These are phyloP conservation scores for Coemansia sp. DNA, from an alignment of 192 early-diverging fungal genomes.

Conservation along the genomic window DNA sequence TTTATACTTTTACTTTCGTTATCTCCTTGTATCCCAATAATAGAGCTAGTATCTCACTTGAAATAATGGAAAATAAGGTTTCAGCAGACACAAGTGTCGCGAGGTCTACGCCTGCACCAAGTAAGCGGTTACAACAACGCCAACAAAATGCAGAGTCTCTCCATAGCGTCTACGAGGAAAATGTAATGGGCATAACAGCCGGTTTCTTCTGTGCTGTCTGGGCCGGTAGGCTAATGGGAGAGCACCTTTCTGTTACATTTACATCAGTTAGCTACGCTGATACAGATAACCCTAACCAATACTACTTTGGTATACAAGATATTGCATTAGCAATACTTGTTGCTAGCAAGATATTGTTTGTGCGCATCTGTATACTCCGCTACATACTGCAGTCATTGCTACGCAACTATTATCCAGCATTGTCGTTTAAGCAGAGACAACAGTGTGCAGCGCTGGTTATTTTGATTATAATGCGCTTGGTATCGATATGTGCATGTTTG, in stretches of 20 bases:
- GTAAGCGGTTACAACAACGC: conserved; percentile 17
- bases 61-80: not conserved
- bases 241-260: conserved; percentile 19
- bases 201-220: conserved; percentile 46
- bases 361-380: conserved; percentile 17
- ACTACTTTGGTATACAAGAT: conserved; percentile 27
- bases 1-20: not conserved
- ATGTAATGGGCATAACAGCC: conserved; percentile 26
- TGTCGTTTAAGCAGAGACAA: conserved; percentile 6
- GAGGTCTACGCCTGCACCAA: not conserved
- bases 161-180: conserved; percentile 37
- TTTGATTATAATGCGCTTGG: not conserved
- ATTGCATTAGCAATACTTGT: conserved; percentile 14
- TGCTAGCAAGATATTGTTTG: conserved; percentile 31
- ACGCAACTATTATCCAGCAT: not conserved
- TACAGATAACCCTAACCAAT: conserved; percentile 4
- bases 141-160: conserved; percentile 22
- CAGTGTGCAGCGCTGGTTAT: conserved; percentile 1
- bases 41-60: not conserved
- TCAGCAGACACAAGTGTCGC: not conserved
- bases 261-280: conserved; percentile 15
- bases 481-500: conserved; percentile 1
- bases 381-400: conserved; percentile 25
- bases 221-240: conserved; percentile 34
- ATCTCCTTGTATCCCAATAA: not conserved